These are phyloP conservation scores for Saccharomyces paradoxus DNA, from an alignment of 805 yeast species.

Conservation along the genomic window DNA sequence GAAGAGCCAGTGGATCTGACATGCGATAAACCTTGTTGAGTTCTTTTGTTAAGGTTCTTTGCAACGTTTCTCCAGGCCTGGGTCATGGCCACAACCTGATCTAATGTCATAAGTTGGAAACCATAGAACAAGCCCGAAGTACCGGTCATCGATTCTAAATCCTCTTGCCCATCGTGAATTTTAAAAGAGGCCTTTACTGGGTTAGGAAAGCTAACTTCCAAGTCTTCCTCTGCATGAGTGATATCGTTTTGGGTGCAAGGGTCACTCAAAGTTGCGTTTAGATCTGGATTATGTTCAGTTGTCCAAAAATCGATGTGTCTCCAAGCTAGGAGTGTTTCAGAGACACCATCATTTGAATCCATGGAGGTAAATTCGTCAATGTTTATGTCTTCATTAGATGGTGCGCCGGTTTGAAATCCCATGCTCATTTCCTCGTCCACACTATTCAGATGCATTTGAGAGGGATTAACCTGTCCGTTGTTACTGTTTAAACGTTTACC, in stretches of 20 bases:
- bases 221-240: constrained; percentile 73
- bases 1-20: constrained; percentile 15
- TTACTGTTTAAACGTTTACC: constrained; percentile 9
- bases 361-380: constrained; percentile 28
- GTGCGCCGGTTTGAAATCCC: not conserved
- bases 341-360: constrained; percentile 49
- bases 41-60: constrained; percentile 31
- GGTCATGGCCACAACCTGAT: constrained; percentile 72
- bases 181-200: constrained; percentile 74
- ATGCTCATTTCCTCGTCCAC: constrained; percentile 15
- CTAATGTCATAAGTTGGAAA: constrained; percentile 68
- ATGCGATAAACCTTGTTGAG: constrained; percentile 10
- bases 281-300: constrained; percentile 67
- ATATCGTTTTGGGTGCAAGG: constrained; percentile 78
- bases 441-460: constrained; percentile 13
- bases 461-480: constrained; percentile 12
- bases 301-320: constrained; percentile 83
- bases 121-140: constrained; percentile 73
- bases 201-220: constrained; percentile 64
- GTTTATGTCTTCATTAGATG: constrained; percentile 16
- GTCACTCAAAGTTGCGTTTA: constrained; percentile 65
- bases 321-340: constrained; percentile 78
- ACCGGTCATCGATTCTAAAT: constrained; percentile 62
- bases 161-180: constrained; percentile 87
- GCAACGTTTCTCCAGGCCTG: constrained; percentile 78